Percentiles rank a stretch among this genome's conserved stretches.
These are phyloP conservation scores for Zygoascus flipseniorum DNA, from an alignment of 805 yeast species.

Conservation along the genomic window DNA sequence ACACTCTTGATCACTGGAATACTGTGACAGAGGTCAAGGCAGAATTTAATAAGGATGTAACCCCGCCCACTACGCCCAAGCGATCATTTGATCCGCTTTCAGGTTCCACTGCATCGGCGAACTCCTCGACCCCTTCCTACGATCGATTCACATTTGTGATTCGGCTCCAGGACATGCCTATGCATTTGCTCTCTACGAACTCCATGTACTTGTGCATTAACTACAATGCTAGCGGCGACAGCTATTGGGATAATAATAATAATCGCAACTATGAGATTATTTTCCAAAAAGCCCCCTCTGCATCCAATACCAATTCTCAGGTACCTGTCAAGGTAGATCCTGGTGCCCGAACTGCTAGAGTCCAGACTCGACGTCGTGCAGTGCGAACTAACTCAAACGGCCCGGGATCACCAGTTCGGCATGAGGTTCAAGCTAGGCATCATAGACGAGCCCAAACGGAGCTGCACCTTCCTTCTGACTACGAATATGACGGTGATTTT, in stretches of 20 bases:
- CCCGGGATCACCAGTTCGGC: not conserved
- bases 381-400: not conserved
- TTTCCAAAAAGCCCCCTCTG: constrained; percentile 25
- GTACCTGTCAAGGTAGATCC: not conserved
- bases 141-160: constrained; percentile 69
- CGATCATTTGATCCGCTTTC: not conserved
- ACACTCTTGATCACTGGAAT: constrained; percentile 72
- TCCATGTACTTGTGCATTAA: constrained; percentile 48
- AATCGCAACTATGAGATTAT: constrained; percentile 48
- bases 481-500: constrained; percentile 7
- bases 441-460: constrained; percentile 11
- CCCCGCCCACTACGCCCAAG: constrained; percentile 16
- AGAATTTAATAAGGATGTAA: constrained; percentile 44
- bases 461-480: constrained; percentile 3
- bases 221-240: constrained; percentile 41
- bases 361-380: constrained; percentile 1
- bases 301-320: not conserved
- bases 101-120: not conserved
- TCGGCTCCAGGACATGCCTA: constrained; percentile 29
- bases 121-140: constrained; percentile 13
- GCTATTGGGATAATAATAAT: constrained; percentile 73
- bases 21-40: constrained; percentile 66
- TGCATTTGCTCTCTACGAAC: constrained; percentile 21
- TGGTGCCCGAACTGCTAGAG: not conserved
- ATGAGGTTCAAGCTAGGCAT: not conserved